Evolutionary conservation across 2,329 filamentous ascomycete genomes (phyloP), one percentile per base, ranked within the genome.

Genomic region (Trichoderma sp.): DNA sequence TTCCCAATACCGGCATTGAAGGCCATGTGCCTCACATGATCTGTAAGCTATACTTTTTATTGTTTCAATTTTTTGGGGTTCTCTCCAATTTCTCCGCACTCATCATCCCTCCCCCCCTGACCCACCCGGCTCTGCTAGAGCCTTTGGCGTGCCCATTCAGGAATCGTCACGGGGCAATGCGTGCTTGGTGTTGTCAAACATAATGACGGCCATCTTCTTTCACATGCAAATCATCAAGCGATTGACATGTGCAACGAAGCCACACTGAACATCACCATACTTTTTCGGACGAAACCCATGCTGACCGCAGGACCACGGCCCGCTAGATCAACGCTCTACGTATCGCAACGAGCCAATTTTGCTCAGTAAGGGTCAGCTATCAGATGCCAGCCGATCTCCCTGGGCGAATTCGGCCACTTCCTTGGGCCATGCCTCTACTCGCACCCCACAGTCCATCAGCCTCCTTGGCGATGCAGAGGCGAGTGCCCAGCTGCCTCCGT

Each of bases 401-500:
- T 75, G 69, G 69, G 16, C 55, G 34, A 67, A 56, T 51, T 56
- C 68, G 28, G 46, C 67, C 52, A 61, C 63, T 46, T 69, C 67
- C 24, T 26, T 69, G 32, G 39, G 70, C 71, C 75, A 78, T 66
- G 77, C 79, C 32, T 75, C 75, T 65, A 77, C 81, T 56, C 81
- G 80, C 70, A 81, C 64, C 24, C 77, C 79, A 21, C 81, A 84
- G 71, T 81, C 83, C 69, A 78, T 83, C 68, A 81, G 76, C 72
- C 80, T 85, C 72, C 81, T 86, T 71, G 80, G 86, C 71, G 80
- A 82, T 71, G 79, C 83, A 69, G 83, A 84, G 76, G 75, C 75
- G 73, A 73, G 73, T 49, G 72, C 83, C 39, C 83, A 89, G 68
- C 80, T 90, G 26, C 88, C 89, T 46, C 80, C 81, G 37, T 97